Evolutionary conservation across 1,284 basidiomycete species (phyloP), one percentile per base, ranked within the genome.

Genomic region (Puccinia horiana): DNA sequence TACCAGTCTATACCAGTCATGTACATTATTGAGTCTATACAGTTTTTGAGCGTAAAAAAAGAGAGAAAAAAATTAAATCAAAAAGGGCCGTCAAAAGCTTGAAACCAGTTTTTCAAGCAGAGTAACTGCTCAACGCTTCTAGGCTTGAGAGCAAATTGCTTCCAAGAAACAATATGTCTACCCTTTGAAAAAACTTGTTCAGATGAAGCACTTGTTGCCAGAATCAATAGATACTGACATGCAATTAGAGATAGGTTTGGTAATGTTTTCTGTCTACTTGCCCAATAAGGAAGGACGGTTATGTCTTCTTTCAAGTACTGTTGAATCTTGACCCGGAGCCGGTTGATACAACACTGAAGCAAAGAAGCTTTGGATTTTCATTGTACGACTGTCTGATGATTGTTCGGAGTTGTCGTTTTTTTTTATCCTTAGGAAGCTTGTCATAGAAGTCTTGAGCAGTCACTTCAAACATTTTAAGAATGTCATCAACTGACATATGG

Each of bases 51-150:
- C 1, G 16, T n/a, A n/a, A 67, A 67, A 67, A 67, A 69, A 14
- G 29, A 44, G n/a, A 26, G 23, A 42, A 69, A 26, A n/a, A 42
- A 23, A 26, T 1, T n/a, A 69, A 20, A 40, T 26, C 12, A 69
- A 9, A 69, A 44, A 23, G 37, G 67, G 2, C 67, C 67, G 23
- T 69, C 35, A 40, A 75, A 75, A 23, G 20, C 8, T 14, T 42
- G 52, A 18, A 56, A 75, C 73, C 73, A 75, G 14, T 58, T 52
- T 54, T 75, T 75, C 1, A 75, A 26, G 32, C 73, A 75, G 4
- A 75, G n/a, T 20, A 75, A 18, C 49, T 40, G 14, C 32, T 75
- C 73, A 37, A 75, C n/a, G n/a, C n/a, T 75, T 20, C 9, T 32
- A 12, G 72, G 44, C 29, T 49, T 52, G 16, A 74, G 44, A 32